These are phyloP conservation scores for Globisporangium barbulae DNA, from an alignment of 352 stramenopile species.

Conservation along the genomic window DNA sequence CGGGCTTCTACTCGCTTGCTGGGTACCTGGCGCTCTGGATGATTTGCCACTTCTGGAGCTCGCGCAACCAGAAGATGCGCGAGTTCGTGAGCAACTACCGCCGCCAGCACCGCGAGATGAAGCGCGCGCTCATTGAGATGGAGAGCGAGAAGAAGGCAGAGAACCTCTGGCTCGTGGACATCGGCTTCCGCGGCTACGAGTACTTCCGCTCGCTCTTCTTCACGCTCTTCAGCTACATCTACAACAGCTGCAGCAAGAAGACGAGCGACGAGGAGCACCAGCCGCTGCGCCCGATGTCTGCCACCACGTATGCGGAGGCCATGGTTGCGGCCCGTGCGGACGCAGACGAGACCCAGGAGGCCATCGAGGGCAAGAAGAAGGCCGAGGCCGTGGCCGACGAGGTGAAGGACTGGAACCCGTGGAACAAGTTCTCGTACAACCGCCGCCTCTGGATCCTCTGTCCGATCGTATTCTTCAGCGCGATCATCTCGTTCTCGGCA, in stretches of 20 bases:
- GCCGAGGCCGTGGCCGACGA: constrained; percentile 41
- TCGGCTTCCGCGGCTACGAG: constrained; percentile 79
- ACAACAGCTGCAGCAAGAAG: constrained; percentile 20
- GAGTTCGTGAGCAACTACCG: constrained; percentile 88
- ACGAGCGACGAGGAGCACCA: constrained; percentile 20
- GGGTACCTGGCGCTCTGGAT: constrained; percentile 78
- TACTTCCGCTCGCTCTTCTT: constrained; percentile 68
- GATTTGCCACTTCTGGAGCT: constrained; percentile 83
- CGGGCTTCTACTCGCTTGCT: constrained; percentile 73
- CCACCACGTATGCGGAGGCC: constrained; percentile 13
- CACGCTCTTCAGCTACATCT: constrained; percentile 36
- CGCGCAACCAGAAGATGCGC: constrained; percentile 83
- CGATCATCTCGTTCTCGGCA: constrained; percentile 77
- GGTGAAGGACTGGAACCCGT: constrained; percentile 63
- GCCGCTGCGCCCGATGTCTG: constrained; percentile 16
- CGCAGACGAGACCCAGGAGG: constrained; percentile 56
- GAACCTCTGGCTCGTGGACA: constrained; percentile 80
- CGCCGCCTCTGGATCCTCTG: constrained; percentile 62
- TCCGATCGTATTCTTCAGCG: constrained; percentile 65
- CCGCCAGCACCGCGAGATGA: constrained; percentile 68
- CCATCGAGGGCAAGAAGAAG: constrained; percentile 57
- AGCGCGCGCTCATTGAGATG: constrained; percentile 65
- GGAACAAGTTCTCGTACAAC: constrained; percentile 75
- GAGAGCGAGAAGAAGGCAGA: constrained; percentile 81
- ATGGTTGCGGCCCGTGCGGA: constrained; percentile 21